Base-by-base conservation (phyloP, 768 basidiomycete genomes). In the Xerocomellus amylosporus region DNA sequence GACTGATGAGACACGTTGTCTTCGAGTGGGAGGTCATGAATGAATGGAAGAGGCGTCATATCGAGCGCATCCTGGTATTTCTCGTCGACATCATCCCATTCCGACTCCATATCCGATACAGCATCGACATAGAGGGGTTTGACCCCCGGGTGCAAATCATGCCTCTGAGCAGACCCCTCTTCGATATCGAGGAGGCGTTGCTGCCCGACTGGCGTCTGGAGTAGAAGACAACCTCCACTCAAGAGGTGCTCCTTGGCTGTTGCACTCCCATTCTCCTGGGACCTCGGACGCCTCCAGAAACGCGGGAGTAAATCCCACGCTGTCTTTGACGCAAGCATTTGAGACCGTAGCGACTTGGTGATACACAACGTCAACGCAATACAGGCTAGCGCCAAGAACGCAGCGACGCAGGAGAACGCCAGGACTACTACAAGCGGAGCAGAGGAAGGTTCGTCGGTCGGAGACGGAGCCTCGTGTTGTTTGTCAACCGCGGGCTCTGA, bases 21-120 rank as follows among this genome's bases (percentile, higher is more conserved):
- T 17, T 62, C 55, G 10, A 46, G 54, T 38, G 70, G 61, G 37
- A 66, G 64, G 44, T 66, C 58, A 42, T 53, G 54, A 34, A 45
- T 15, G 34, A 26, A 22, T 12, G 59, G 57, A 39, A 70, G 58
- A 13, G 64, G 64, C 7, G 60, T 70, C 40, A 46, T 51, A 36
- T 72, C 70, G 8, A 70, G 51, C 8, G 66, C 68, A 44, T 70
- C 69, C 20, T 68, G 64, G 46, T 60, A 71, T n/a, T 68, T 71
- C 54, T 64, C 66, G 26, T 68, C 68, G 10, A 44, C 13, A 31
- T 68, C 68, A 36, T 64, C 68, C 49, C 17, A 51, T n/a, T 68
- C 68, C 20, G 62, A 63, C 8, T 58, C 66, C 8, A 54, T 46
- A 40, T 68, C 67, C 24, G 64, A 58, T 2, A 48, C 39, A 12